Evolutionary conservation across 176 grass and related monocot genomes (phyloP).

Genomic region (Oryza meridionalis): DNA sequence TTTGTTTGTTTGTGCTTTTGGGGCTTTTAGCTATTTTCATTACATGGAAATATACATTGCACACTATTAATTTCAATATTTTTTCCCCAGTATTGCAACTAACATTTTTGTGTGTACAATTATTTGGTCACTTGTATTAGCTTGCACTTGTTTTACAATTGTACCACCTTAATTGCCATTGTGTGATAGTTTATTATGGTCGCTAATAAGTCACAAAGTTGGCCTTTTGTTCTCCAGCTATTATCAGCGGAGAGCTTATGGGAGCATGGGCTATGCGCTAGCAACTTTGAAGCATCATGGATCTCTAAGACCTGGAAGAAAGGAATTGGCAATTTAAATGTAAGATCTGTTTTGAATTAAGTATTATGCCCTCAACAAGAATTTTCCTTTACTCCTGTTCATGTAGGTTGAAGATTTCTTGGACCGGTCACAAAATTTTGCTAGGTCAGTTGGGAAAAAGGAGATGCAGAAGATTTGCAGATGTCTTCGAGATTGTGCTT

Average conservation of each 20-base stretch:
- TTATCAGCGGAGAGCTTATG: constrained; percentile 73
- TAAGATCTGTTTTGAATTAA: constrained; percentile 40
- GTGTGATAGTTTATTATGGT: constrained; percentile 4
- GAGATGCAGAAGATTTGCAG: constrained; percentile 65
- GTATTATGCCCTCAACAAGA: background rate
- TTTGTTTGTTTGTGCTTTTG: background rate
- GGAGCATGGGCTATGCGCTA: constrained; percentile 81
- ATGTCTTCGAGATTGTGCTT: constrained; percentile 52
- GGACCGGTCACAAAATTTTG: constrained; percentile 80
- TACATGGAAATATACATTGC: background rate
- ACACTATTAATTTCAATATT: background rate
- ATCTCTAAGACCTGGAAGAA: constrained; percentile 68
- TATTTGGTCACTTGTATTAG: background rate
- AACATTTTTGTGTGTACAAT: background rate
- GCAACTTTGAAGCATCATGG: constrained; percentile 80
- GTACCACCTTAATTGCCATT: background rate
- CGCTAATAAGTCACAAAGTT: background rate
- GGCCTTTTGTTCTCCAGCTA: constrained; percentile 57
- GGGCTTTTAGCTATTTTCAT: background rate
- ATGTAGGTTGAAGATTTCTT: constrained; percentile 94
- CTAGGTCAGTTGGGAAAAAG: constrained; percentile 62
- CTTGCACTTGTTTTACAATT: background rate
- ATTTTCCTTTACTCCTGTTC: constrained; percentile 6
- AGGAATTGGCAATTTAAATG: constrained; percentile 67
- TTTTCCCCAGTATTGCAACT: background rate